Conservation (phyloP, 345 rosid genomes). For the Eucalyptus dawsonii region DNA sequence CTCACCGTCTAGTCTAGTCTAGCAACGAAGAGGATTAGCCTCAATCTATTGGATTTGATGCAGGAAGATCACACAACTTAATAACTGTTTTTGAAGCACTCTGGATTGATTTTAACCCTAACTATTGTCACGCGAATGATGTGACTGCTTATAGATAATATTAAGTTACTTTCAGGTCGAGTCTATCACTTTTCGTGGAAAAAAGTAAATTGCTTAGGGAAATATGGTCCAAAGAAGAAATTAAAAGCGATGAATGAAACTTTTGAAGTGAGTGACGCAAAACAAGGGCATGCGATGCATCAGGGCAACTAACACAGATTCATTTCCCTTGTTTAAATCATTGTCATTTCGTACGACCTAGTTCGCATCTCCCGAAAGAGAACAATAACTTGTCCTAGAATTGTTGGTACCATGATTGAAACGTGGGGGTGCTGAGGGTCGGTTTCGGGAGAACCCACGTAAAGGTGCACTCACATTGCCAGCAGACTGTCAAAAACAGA, state of each 20-base stretch:
- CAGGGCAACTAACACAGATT: not conserved
- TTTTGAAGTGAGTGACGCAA: not conserved
- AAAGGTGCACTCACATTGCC: not conserved
- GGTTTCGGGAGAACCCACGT: not conserved
- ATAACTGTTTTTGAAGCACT: not conserved
- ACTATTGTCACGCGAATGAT: not conserved
- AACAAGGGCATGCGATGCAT: not conserved
- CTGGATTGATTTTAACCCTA: not conserved
- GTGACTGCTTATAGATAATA: not conserved
- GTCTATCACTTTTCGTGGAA: not conserved
- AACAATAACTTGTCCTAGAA: not conserved
- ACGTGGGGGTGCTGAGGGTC: not conserved
- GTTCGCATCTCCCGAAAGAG: not conserved
- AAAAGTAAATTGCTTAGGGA: too few species aligned
- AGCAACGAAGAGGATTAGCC: not conserved
- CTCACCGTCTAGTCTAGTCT: not conserved
- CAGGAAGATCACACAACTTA: not conserved
- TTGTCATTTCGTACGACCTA: too few species aligned
- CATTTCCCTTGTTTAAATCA: not conserved
- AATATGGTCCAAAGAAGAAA: not conserved
- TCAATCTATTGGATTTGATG: not conserved
- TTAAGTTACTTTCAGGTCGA: not conserved
- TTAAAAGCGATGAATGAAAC: not conserved
- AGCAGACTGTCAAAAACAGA: not conserved
- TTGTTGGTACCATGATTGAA: not conserved